Percentiles rank a stretch among this genome's conserved stretches.
phyloP scores from a whole-genome alignment of 2,329 filamentous ascomycete genomes.

The Cytospora piceae region DNA sequence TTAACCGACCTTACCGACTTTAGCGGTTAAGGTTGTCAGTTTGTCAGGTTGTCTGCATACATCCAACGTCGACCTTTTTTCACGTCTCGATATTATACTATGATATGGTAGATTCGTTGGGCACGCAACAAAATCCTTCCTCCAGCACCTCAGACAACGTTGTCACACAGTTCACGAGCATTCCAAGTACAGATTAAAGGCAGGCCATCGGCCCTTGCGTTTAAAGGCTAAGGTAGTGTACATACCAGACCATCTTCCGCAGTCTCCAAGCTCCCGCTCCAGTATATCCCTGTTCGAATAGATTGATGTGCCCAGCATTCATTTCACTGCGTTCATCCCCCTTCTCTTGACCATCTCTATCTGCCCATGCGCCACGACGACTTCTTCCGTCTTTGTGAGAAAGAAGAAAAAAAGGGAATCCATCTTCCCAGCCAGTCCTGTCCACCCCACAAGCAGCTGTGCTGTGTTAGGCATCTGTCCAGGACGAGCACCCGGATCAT shows the following conservation, averaged over 20 bases:
- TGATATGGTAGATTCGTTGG: background rate
- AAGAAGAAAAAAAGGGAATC: too few relatives aligned
- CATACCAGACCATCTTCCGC: background rate
- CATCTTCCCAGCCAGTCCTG: background rate
- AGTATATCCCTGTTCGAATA: background rate
- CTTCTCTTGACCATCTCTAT: background rate
- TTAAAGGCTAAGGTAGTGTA: background rate
- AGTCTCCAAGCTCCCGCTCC: conserved; percentile 3
- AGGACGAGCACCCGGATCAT: conserved; percentile 6
- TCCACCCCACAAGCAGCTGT: background rate
- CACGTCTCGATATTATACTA: background rate
- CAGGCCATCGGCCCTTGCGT: background rate
- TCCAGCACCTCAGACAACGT: background rate
- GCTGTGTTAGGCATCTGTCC: conserved; percentile 11
- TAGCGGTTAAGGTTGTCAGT: background rate
- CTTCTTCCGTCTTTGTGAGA: background rate
- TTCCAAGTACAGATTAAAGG: background rate
- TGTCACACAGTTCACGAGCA: background rate
- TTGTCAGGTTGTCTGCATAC: background rate
- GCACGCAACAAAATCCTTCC: background rate
- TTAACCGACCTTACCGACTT: background rate
- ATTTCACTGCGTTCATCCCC: conserved; percentile 1
- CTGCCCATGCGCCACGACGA: background rate
- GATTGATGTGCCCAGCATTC: conserved; percentile 4
- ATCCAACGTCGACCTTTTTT: background rate